Conservation (phyloP, 441 rosid species). For the Aleurites moluccanus region DNA sequence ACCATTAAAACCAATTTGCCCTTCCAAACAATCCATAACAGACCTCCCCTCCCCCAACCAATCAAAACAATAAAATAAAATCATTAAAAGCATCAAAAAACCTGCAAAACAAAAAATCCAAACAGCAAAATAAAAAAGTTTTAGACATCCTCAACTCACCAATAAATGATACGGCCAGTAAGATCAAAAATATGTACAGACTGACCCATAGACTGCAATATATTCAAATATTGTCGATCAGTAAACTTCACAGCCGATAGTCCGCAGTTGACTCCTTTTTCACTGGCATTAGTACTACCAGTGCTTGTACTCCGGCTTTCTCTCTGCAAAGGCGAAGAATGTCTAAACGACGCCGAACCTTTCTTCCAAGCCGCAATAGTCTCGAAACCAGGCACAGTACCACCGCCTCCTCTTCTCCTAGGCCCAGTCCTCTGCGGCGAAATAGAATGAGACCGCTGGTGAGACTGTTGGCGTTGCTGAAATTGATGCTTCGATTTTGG, state of each 20-base stretch:
- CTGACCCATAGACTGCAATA: slow-evolving; percentile 93
- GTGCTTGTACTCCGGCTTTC: slow-evolving; percentile 43
- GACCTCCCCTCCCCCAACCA: not conserved
- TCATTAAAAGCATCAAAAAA: slow-evolving; percentile 17
- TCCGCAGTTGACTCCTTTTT: slow-evolving; percentile 33
- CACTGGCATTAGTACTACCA: slow-evolving; percentile 18
- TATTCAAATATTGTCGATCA: slow-evolving; percentile 73
- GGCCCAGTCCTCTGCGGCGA: slow-evolving; percentile 64
- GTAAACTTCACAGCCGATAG: slow-evolving; percentile 63
- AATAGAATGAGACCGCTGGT: slow-evolving; percentile 72
- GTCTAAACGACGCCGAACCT: slow-evolving; percentile 61
- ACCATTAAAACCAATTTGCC: slow-evolving; percentile 2
- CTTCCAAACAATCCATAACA: slow-evolving; percentile 1
- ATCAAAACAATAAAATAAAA: not conserved
- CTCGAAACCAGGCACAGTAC: slow-evolving; percentile 20
- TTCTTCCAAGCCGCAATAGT: slow-evolving; percentile 44
- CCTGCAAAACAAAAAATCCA: not conserved
- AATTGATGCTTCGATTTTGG: slow-evolving; percentile 29
- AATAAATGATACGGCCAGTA: slow-evolving; percentile 62
- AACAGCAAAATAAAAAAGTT: not conserved
- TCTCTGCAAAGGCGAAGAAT: slow-evolving; percentile 82
- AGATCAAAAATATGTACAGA: slow-evolving; percentile 78
- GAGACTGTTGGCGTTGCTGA: slow-evolving; percentile 31
- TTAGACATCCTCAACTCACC: no score
- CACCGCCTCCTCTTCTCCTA: slow-evolving; percentile 33